Evolutionary conservation across 805 yeast species (phyloP).

Genomic region (Suhomyces faveliae): DNA sequence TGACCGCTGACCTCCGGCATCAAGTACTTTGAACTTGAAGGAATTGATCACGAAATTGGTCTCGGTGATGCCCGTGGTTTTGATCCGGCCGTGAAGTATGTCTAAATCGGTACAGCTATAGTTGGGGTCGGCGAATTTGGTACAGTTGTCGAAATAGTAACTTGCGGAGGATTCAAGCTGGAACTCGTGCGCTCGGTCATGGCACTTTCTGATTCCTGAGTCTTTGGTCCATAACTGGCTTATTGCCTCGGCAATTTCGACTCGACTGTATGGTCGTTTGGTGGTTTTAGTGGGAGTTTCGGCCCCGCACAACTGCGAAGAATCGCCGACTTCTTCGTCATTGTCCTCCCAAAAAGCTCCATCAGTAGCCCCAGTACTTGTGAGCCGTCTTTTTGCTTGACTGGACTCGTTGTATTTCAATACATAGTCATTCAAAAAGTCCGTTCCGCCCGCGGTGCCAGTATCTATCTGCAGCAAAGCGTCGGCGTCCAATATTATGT

Average conservation of each 20-base stretch:
- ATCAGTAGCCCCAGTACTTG: conserved; percentile 51
- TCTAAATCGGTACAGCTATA: conserved; percentile 79
- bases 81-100: conserved; percentile 84
- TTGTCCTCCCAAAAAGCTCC: conserved; percentile 21
- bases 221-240: conserved; percentile 67
- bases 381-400: conserved; percentile 48
- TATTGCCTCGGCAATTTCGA: conserved; percentile 72
- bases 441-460: conserved; percentile 62
- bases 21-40: conserved; percentile 71
- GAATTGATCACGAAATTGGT: conserved; percentile 67
- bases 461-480: conserved; percentile 64
- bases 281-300: neutral
- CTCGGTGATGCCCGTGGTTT: conserved; percentile 94
- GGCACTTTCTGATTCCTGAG: conserved; percentile 61
- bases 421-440: conserved; percentile 63
- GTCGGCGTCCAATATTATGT: conserved; percentile 53
- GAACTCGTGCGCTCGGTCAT: conserved; percentile 64
- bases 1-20: conserved; percentile 95
- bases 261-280: conserved; percentile 23
- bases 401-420: conserved; percentile 57
- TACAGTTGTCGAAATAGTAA: conserved; percentile 76
- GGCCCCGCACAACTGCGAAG: neutral
- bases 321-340: neutral
- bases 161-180: conserved; percentile 82
- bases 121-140: conserved; percentile 57